These are phyloP conservation scores for Brasenia schreberi DNA, from an alignment of 164 flowering plant species.

Conservation along the genomic window DNA sequence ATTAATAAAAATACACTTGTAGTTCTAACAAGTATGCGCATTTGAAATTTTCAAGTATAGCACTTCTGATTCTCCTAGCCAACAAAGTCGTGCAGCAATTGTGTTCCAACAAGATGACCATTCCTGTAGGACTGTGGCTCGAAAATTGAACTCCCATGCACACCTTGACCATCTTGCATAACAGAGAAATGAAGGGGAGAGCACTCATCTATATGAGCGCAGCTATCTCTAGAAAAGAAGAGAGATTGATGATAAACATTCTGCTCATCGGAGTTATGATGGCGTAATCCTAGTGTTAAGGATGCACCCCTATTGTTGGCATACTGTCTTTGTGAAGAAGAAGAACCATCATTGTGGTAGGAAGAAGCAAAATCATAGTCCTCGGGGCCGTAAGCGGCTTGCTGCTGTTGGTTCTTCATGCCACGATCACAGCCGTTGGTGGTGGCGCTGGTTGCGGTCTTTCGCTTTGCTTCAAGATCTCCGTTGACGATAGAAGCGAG, in stretches of 20 bases:
- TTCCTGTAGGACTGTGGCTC: slow-evolving; percentile 38
- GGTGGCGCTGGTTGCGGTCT: background rate
- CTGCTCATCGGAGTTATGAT: slow-evolving; percentile 49
- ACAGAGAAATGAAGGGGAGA: slow-evolving; percentile 6
- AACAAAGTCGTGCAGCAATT: slow-evolving; percentile 68
- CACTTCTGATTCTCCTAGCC: slow-evolving; percentile 14
- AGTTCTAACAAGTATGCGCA: too few relatives aligned
- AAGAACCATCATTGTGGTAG: background rate
- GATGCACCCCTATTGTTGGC: slow-evolving; percentile 38
- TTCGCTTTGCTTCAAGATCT: background rate
- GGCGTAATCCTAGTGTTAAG: slow-evolving; percentile 89
- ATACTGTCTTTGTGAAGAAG: slow-evolving; percentile 10
- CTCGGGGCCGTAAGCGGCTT: slow-evolving; percentile 14
- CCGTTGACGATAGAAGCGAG: background rate
- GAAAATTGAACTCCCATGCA: slow-evolving; percentile 30
- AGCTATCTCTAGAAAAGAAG: slow-evolving; percentile 36
- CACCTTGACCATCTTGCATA: slow-evolving; percentile 27
- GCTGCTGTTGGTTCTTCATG: slow-evolving; percentile 23
- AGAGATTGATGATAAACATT: slow-evolving; percentile 47
- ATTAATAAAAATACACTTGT: too few relatives aligned
- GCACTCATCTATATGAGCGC: slow-evolving; percentile 21
- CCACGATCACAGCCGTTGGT: background rate
- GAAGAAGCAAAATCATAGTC: background rate
- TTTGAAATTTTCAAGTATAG: too few relatives aligned
- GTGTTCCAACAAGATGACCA: slow-evolving; percentile 66